Base-by-base conservation (phyloP, 2,329 filamentous ascomycete genomes). In the Epichloe hybrida region DNA sequence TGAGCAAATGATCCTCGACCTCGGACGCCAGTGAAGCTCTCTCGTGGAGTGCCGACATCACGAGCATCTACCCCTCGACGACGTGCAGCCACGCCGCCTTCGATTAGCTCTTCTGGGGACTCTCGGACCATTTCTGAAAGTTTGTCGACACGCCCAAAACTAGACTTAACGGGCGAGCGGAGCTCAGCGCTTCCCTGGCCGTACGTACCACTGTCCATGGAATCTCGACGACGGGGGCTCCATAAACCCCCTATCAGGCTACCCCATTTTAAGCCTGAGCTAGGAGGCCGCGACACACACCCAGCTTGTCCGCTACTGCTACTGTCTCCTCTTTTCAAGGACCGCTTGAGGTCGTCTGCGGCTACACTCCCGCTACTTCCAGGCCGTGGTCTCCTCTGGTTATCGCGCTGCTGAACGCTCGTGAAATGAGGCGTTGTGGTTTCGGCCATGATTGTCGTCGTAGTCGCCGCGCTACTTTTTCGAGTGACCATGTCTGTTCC, bases 191-290 rank as follows among this genome's bases (percentile, higher is more conserved):
- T 60, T 5, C 58, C 56, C 42, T 62, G 63, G 39, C 65, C 66
- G n/a, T 69, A 68, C 12, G 62, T 65, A 35, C 63, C 62, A 21
- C 62, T 61, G 17, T 66, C 65, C 4, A 69, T 70, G 4, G 79
- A 81, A 46, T 77, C 76, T 37, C 77, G 69, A 48, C 79, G 77
- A 55, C 72, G 74, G 9, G 62, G 71, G 56, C 67, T 77, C 81
- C 73, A 88, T 20, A 89, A 73, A 2, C 79, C 79, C 59, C 81
- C 86, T 53, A 88, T 81, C 53, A 89, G 79, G 55, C 78, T 87
- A 37, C 83, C 81, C 84, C 85, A 89, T 57, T 77, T 74, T 36
- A 78, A 78, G 50, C 75, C 72, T 57, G 81, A 72, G 50, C 68
- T 63, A 59, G 79, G 73, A 7, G 79, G 81, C 50, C 84, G 81